Percentiles rank a stretch among this genome's conserved stretches.
phyloP scores from a whole-genome alignment of 2,329 filamentous ascomycete genomes.

The Nakataea oryzae region DNA sequence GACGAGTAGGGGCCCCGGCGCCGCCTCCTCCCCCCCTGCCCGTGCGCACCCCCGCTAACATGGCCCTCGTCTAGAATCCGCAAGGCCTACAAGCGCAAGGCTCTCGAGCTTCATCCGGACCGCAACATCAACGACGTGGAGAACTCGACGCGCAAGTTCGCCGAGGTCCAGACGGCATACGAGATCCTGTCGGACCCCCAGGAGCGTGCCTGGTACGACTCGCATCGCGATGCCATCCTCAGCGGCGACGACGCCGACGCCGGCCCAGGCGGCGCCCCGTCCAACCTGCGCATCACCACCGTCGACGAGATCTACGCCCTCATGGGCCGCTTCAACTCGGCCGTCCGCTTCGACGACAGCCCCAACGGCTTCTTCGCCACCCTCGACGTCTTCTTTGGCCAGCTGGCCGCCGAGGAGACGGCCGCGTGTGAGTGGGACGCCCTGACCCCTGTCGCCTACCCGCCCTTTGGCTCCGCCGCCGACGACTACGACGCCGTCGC shows the following conservation, averaged over 20 bases:
- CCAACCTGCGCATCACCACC: slow-evolving; percentile 67
- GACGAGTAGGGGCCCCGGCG: slow-evolving; percentile 56
- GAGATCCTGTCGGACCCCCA: slow-evolving; percentile 94
- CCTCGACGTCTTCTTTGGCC: slow-evolving; percentile 65
- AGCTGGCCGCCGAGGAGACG: slow-evolving; percentile 70
- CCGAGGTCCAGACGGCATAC: slow-evolving; percentile 86
- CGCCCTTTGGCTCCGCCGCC: slow-evolving; percentile 68
- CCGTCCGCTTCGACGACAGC: slow-evolving; percentile 70
- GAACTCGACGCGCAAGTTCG: slow-evolving; percentile 73
- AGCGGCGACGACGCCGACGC: slow-evolving; percentile 34
- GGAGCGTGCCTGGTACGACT: slow-evolving; percentile 96
- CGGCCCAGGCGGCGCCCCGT: slow-evolving; percentile 27
- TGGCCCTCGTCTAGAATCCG: slow-evolving; percentile 56
- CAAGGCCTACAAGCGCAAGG: slow-evolving; percentile 82
- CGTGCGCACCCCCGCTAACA: not conserved
- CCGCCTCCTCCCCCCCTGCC: not conserved
- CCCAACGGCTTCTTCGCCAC: slow-evolving; percentile 78
- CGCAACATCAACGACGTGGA: slow-evolving; percentile 83
- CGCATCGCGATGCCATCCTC: slow-evolving; percentile 78
- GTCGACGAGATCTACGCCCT: slow-evolving; percentile 68
- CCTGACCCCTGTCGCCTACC: slow-evolving; percentile 54
- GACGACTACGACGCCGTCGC: slow-evolving; percentile 70
- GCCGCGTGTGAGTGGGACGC: slow-evolving; percentile 62
- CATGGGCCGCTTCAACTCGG: slow-evolving; percentile 70
- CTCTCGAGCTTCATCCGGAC: slow-evolving; percentile 89